Evolutionary conservation across 306 rosid genomes (phyloP), one percentile per base, ranked within the genome.

Genomic region (Chamaecrista fasciculata): DNA sequence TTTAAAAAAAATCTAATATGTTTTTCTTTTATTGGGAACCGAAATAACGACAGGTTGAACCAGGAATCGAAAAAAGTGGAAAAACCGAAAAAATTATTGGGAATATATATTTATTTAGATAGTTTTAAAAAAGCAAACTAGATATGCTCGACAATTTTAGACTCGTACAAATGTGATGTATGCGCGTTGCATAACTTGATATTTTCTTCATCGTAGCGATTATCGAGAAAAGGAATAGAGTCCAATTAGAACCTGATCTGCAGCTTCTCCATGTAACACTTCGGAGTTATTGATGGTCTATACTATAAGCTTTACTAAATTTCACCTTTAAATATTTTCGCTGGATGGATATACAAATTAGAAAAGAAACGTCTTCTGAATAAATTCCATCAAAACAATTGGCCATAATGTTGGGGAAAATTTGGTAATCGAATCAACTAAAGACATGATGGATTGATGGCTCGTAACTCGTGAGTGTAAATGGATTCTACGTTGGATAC

Each of bases 391-490:
- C 69, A 86, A 88, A 61, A 11, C 90, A 70, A 90, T 86, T 57
- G 98, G 96, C 39, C 93, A 90, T 48, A 90, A 90, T 86, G 97
- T 86, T 79, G 98, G 97, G 48, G 96, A 90, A 81, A 90, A 95
- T 0, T 86, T 86, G 63, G 87, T 88, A 77, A 86, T 90, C 31
- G 70, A 96, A 70, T 73, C 83, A 65, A 96, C 97, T 66, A 96
- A 88, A 79, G 83, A 91, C 59, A 59, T 34, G 12, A 76, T 51
- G 52, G 64, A n/a, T n/a, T n/a, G n/a, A n/a, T n/a, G n/a, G n/a
- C n/a, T n/a, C n/a, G n/a, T n/a, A n/a, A n/a, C 50, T 50, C 28
- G 50, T 44, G 65, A 46, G 71, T 40, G 66, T 74, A 68, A 43
- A 64, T 59, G 37, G 18, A 47, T 5, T 67, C 14, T 21, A 59